Conservation (phyloP, 345 rosid species). For the Turritis glabra region DNA sequence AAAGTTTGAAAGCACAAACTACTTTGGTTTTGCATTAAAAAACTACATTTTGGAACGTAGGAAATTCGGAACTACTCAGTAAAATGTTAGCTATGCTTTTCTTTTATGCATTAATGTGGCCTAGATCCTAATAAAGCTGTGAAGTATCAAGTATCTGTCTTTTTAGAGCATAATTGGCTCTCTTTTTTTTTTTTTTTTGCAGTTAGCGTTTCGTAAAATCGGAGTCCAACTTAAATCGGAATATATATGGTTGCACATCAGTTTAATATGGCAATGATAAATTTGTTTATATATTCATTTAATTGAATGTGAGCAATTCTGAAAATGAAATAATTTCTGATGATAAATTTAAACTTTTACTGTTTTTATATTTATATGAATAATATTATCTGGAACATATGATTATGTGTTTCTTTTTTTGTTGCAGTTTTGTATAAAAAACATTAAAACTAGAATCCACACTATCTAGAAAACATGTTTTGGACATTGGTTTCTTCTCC, state of each 20-base stretch:
- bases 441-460: neutral
- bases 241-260: neutral
- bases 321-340: neutral
- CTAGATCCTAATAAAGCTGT: neutral
- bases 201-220: too few relatives aligned
- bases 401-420: neutral
- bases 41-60: neutral
- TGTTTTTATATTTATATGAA: neutral
- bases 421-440: neutral
- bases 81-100: neutral
- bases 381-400: neutral
- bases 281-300: too few relatives aligned
- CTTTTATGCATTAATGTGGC: too few relatives aligned
- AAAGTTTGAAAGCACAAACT: slow-evolving; percentile 1
- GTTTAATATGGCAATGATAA: too few relatives aligned
- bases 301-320: too few relatives aligned
- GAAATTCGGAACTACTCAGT: neutral
- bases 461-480: neutral
- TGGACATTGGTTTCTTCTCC: neutral
- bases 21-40: slow-evolving; percentile 9
- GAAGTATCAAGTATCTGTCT: neutral
- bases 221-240: too few relatives aligned
- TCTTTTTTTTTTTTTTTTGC: too few relatives aligned
- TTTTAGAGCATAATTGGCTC: neutral
- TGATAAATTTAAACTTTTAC: neutral